Evolutionary conservation across 208 protist genomes (phyloP), one percentile per base, ranked within the genome.

Genomic region (Wallacemonas collosoma): DNA sequence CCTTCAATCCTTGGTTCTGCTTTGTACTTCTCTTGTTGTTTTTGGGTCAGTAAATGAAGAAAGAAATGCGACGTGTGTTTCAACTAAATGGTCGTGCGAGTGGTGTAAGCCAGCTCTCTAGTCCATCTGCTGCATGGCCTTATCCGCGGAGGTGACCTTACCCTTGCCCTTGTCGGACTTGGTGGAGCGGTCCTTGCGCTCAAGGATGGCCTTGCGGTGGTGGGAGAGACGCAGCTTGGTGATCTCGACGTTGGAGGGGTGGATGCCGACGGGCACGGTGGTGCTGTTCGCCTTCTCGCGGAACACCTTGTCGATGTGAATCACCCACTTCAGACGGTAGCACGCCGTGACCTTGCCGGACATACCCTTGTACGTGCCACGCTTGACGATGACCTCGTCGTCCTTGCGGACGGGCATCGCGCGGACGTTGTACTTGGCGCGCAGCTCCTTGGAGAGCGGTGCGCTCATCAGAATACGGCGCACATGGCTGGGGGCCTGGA

Each of bases 211-310:
- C 91, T 99, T 98, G 83, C 99, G 97, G 93, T 99, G 89, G 81
- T 98, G 96, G 89, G 99, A 98, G 43, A 99, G 83, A 88, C 99
- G 98, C 77, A 99, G 94, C 90, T 99, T 99, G 77, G 97, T 99
- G 89, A 99, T 99, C 82, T 99, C 92, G 63, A 99, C 94, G 81
- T 99, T 99, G 79, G 98, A 99, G 62, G 99, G 89, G 85, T 99
- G 78, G 86, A 99, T 94, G 79, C 97, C 96, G 66, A 99, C 90
- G 58, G 89, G 71, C 50, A 96, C 94, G 63, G 93, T 96, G 67
- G 84, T 86, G 77, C 98, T 97, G 87, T 98, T 97, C 61, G 88
- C 88, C 94, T 99, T 99, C 82, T 99, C 98, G 50, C 93, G 87
- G 77, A 90, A 94, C 63, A 99, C 82, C 78, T 99, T 97, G 73